Evolutionary conservation across 345 rosid genomes (phyloP).

Genomic region (Eucalyptus viminalis): DNA sequence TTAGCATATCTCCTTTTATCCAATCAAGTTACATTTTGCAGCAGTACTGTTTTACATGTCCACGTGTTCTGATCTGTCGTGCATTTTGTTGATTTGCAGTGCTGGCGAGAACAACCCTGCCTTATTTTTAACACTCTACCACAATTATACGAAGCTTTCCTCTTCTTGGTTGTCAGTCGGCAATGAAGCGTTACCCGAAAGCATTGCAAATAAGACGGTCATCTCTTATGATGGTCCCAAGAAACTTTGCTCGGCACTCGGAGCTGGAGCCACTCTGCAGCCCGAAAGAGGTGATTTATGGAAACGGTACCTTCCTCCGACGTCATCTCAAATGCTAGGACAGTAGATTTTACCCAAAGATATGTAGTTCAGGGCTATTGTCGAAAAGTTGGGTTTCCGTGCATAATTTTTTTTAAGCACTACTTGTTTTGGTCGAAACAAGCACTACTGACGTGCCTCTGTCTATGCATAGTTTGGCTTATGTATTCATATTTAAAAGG

Average conservation of each 20-base stretch:
- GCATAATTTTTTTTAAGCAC: neutral
- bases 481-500: neutral
- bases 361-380: neutral
- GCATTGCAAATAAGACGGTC: neutral
- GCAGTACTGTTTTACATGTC: neutral
- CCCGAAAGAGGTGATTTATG: conserved; percentile 5
- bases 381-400: neutral
- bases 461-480: neutral
- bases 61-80: neutral
- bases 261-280: neutral
- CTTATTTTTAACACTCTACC: conserved; percentile 14
- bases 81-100: conserved; percentile 1
- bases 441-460: neutral
- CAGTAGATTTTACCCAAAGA: neutral
- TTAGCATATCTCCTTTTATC: neutral
- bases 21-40: neutral
- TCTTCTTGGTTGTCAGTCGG: conserved; percentile 14
- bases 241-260: conserved; percentile 4
- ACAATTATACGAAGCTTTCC: conserved; percentile 14
- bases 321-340: conserved; percentile 11
- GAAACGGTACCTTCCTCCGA: conserved; percentile 17
- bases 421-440: no score
- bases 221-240: conserved; percentile 18
- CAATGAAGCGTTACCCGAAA: neutral
- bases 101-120: conserved; percentile 3